Conservation (phyloP, 371 early-diverging fungal genomes). For the Nematocida sp. region DNA sequence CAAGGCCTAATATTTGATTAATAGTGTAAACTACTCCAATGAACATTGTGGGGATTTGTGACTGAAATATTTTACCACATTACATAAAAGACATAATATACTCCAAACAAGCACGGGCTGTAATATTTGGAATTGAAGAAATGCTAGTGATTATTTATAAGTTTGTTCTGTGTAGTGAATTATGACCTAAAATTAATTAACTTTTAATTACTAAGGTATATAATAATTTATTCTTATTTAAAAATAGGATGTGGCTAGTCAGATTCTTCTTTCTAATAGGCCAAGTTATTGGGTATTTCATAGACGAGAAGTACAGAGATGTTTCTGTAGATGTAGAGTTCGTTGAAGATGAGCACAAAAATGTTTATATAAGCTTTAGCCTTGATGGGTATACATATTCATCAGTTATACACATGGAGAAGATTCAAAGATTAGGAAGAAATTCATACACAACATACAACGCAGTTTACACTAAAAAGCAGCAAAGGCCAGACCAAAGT, state of each 20-base stretch:
- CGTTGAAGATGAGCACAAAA: background rate
- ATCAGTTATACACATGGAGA: conserved; percentile 35
- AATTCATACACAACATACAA: conserved; percentile 27
- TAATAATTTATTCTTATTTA: conserved; percentile 13
- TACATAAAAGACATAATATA: too few relatives aligned
- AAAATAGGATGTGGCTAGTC: background rate
- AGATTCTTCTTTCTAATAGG: conserved; percentile 22
- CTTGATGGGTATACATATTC: conserved; percentile 14
- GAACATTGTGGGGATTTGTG: too few relatives aligned
- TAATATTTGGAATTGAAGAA: background rate
- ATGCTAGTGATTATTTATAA: background rate
- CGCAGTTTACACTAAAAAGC: conserved; percentile 47
- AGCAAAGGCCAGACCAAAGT: background rate
- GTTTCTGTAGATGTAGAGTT: conserved; percentile 32
- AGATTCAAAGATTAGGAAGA: conserved; percentile 21
- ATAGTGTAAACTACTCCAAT: too few relatives aligned
- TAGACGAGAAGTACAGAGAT: conserved; percentile 41
- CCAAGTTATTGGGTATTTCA: conserved; percentile 12
- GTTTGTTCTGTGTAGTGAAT: background rate
- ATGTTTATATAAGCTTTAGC: conserved; percentile 17
- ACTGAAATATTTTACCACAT: too few relatives aligned
- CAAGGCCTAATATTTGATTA: too few relatives aligned
- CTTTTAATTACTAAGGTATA: conserved; percentile 22
- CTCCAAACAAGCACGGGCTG: background rate
- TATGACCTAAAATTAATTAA: background rate